A percentile compares a stretch with the other conserved stretches of the same genome.
Conservation (phyloP, 192 early-diverging fungal genomes). For the Coemansia sp. region DNA sequence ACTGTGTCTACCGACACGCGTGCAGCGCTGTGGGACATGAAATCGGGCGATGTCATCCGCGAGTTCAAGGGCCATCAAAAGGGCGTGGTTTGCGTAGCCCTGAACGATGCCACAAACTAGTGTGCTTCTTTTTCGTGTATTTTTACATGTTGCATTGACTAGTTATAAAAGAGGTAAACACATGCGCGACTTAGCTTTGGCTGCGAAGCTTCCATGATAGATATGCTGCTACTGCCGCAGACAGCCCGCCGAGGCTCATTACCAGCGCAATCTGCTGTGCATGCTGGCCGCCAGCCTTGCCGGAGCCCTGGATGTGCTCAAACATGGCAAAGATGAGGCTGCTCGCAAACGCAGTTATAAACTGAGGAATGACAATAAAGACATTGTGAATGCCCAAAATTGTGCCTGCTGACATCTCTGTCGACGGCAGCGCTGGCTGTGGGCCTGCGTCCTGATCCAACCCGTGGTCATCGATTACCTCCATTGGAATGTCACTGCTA, state of each 20-base stretch:
- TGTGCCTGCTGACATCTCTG: conserved; percentile 64
- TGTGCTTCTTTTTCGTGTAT: conserved; percentile 4
- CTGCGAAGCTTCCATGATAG: conserved; percentile 28
- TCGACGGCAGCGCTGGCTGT: neutral
- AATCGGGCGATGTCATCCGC: conserved; percentile 43
- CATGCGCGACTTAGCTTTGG: neutral
- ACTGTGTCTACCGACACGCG: conserved; percentile 53
- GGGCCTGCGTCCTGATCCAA: neutral
- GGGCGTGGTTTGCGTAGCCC: conserved; percentile 49
- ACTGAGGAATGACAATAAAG: conserved; percentile 92
- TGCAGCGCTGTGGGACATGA: conserved; percentile 48
- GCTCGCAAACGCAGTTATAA: conserved; percentile 76
- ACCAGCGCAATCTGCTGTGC: conserved; percentile 46
- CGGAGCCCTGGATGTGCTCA: conserved; percentile 46
- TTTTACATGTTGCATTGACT: neutral
- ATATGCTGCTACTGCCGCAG: conserved; percentile 34
- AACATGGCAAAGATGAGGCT: conserved; percentile 71
- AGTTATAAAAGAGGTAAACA: neutral
- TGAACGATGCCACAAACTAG: conserved; percentile 47
- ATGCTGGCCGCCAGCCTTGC: conserved; percentile 24
- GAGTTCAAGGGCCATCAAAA: conserved; percentile 56
- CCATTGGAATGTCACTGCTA: conserved; percentile 31
- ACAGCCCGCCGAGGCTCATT: conserved; percentile 41
- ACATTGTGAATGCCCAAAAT: conserved; percentile 94
- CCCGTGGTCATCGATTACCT: conserved; percentile 4